Evolutionary conservation across 805 yeast species (phyloP).

Genomic region (Pichia ethanolica): DNA sequence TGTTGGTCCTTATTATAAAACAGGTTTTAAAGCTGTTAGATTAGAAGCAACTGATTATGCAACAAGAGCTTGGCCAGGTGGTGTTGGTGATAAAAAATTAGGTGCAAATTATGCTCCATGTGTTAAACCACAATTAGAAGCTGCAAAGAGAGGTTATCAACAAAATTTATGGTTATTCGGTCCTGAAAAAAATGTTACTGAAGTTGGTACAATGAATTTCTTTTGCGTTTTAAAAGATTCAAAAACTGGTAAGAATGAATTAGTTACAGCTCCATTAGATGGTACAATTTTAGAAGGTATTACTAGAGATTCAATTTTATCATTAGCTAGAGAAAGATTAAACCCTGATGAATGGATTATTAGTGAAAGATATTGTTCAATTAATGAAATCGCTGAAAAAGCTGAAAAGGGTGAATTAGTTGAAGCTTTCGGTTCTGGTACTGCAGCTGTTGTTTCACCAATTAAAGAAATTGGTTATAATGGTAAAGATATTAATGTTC

Average conservation of each 20-base stretch:
- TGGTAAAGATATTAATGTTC: slow-evolving; percentile 67
- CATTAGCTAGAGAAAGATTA: slow-evolving; percentile 69
- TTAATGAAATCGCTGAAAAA: slow-evolving; percentile 70
- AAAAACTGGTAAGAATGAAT: slow-evolving; percentile 77
- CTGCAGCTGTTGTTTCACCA: slow-evolving; percentile 96
- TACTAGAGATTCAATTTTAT: slow-evolving; percentile 82
- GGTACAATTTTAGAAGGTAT: slow-evolving; percentile 97
- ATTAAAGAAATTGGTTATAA: slow-evolving; percentile 80
- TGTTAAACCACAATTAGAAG: slow-evolving; percentile 81
- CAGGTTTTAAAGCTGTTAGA: slow-evolving; percentile 92
- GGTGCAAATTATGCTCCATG: slow-evolving; percentile 99
- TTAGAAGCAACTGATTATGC: slow-evolving; percentile 95
- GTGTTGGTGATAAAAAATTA: slow-evolving; percentile 90
- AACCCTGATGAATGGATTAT: slow-evolving; percentile 73
- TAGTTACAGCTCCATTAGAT: slow-evolving; percentile 93
- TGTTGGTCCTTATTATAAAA: slow-evolving; percentile 91
- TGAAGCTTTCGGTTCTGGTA: slow-evolving; percentile 96
- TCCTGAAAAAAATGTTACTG: slow-evolving; percentile 79
- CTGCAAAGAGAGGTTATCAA: slow-evolving; percentile 86
- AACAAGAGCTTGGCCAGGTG: slow-evolving; percentile 99
- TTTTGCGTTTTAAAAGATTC: slow-evolving; percentile 77
- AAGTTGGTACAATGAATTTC: slow-evolving; percentile 96
- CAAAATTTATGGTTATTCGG: slow-evolving; percentile 97
- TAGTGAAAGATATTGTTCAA: slow-evolving; percentile 76
- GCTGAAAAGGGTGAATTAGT: slow-evolving; percentile 76